Base-by-base conservation (phyloP, 345 rosid species). In the Adansonia digitata region DNA sequence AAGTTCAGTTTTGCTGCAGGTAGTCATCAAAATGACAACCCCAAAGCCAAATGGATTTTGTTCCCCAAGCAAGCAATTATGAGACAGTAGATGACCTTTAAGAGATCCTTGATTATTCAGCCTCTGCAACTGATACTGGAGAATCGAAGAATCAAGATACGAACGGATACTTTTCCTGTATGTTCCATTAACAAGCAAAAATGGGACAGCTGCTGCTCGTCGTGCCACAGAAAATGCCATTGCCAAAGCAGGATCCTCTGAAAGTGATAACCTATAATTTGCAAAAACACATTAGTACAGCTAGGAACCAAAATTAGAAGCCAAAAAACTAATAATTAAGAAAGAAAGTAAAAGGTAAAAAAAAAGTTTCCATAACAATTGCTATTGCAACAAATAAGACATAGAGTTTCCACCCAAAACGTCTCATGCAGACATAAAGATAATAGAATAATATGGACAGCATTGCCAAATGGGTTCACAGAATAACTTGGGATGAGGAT, bases 181-280 rank as follows among this genome's bases (percentile, higher is more conserved):
- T 39, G 99, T 95, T 85, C 99, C 99, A 86, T 95, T 95, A 52
- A 93, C 98, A 60, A 95, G 99, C 75, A 95, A 88, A 51, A 90
- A 68, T 20, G 99, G 99, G 57, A 93, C 92, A 74, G 97, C 98
- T 77, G 99, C 97, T 78, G 99, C 98, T 81, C 98, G 86, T 56
- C 98, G 87, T 53, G 97, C 88, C 76, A 91, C 99, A 53, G 99
- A 93, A 82, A 95, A 93, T 64, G 98, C 99, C 99, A 95, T 95
- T 76, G 98, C 98, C 77, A 95, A 81, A 70, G 99, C 97, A 84
- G 94, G 94, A 86, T 95, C 99, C 84, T 95, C 99, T 11, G 99
- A 90, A 76, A 93, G 97, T 29, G 95, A 79, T 75, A 93, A 82
- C 89, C 99, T 95, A 80, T 66, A 85, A 27, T 64, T 48, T n/a